Conservation (phyloP, 768 basidiomycete genomes). For the Boletus reticulatus region DNA sequence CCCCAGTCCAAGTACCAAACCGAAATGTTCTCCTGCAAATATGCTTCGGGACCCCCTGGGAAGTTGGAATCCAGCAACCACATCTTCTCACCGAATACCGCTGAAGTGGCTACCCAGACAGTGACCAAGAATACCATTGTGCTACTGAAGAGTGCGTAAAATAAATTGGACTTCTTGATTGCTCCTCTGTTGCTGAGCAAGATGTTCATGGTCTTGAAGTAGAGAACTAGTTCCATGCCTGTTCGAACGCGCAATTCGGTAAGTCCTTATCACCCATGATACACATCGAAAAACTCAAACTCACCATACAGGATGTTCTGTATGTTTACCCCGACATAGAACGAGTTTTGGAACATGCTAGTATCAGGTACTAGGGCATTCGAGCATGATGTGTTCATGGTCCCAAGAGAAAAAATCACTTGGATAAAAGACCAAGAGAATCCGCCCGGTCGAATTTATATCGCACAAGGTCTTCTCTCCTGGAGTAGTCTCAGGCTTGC, state of each 20-base stretch:
- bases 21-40: constrained; percentile 23
- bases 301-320: constrained; percentile 25
- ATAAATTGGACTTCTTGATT: constrained; percentile 8
- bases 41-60: constrained; percentile 36
- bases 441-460: too few relatives aligned
- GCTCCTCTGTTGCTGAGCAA: constrained; percentile 3
- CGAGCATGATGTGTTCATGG: too few relatives aligned
- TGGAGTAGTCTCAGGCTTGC: too few relatives aligned
- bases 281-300: constrained; percentile 4
- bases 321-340: constrained; percentile 16
- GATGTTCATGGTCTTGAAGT: constrained; percentile 19
- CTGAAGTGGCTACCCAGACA: constrained; percentile 22
- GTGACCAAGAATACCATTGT: constrained; percentile 29
- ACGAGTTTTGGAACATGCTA: constrained; percentile 9
- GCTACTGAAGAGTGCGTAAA: constrained; percentile 27
- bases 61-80: constrained; percentile 36
- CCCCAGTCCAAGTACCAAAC: constrained; percentile 31
- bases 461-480: too few relatives aligned
- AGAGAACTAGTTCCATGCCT: constrained; percentile 26
- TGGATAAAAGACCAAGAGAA: too few relatives aligned
- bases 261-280: neutral
- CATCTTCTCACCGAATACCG: constrained; percentile 29
- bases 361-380: neutral
- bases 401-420: too few relatives aligned
- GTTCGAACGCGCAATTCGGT: neutral